Conservation (phyloP, 192 early-diverging fungal species). For the Chytriomyces sp. region DNA sequence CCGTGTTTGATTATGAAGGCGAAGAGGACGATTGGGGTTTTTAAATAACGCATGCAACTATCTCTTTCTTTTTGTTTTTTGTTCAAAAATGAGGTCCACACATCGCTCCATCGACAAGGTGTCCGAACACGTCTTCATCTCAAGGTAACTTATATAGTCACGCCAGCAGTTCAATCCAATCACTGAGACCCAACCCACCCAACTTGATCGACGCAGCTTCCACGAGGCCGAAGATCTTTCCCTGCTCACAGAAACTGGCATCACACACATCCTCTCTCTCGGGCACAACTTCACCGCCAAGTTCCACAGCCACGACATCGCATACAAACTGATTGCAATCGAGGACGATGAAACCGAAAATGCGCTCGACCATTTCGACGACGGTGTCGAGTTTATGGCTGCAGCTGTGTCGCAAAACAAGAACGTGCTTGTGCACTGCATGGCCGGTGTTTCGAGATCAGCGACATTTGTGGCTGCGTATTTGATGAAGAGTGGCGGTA, state of each 20-base stretch:
- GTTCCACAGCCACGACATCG: neutral
- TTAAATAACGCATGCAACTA: neutral
- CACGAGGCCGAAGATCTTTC: constrained; percentile 4
- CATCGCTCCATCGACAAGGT: constrained; percentile 1
- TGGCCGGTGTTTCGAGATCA: constrained; percentile 20
- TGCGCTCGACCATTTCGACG: constrained; percentile 17
- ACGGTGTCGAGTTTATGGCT: constrained; percentile 2
- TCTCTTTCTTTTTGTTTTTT: constrained; percentile 15
- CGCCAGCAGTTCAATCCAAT: neutral
- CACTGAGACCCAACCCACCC: no score
- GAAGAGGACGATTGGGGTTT: constrained; percentile 30
- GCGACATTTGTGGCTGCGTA: constrained; percentile 30
- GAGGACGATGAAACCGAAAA: constrained; percentile 19
- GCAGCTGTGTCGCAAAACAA: neutral
- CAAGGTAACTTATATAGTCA: neutral
- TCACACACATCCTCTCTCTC: constrained; percentile 5
- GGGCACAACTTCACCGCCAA: constrained; percentile 16
- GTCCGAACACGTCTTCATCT: constrained; percentile 5
- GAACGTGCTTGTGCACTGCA: constrained; percentile 27
- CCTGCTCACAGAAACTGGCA: neutral
- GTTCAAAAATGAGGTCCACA: neutral
- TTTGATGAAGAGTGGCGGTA: constrained; percentile 15
- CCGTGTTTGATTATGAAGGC: constrained; percentile 32
- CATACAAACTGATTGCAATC: constrained; percentile 19
- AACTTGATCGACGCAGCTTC: neutral